Evolutionary conservation across 1,139 yeast genomes (phyloP), one percentile per base, ranked within the genome.

Genomic region (Candida sanyaensis): DNA sequence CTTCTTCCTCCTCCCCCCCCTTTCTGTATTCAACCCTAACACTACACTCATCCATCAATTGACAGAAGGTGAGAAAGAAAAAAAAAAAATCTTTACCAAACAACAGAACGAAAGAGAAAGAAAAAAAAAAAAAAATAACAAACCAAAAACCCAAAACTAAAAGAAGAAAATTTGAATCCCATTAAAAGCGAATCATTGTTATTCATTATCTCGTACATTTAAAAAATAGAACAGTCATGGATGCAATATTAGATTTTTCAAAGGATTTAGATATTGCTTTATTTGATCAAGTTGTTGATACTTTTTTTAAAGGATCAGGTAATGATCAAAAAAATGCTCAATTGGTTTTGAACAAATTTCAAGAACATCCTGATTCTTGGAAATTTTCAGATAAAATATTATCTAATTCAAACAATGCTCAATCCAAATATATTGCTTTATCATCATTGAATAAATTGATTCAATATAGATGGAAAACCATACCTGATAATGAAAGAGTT

Each of bases 301-400:
- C 95, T n/a, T 90, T 93, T 65, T 93, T 86, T 68, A 80, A 79
- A 53, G 96, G 96, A 6, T 77, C 88, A 8, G 97, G 96, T 28
- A 76, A 80, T 13, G 88, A 82, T 57, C 96, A 92, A 60, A 86
- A 85, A 58, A 78, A 80, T 54, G 99, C 99, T 10, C 97, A 90
- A 68, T 76, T 77, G 42, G 77, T 91, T 5, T 78, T 93, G 62
- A 91, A 93, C 42, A 86, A 85, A 69, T 92, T 93, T 65, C 97
- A 95, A 68, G 96, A 91, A 54, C 87, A 91, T 66, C 95, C 95
- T 2, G 97, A 93, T 58, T 87, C 97, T 30, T 93, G 99, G 99
- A 90, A 88, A 57, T 82, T 88, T 51, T 95, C 96, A 29, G 98
- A 93, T 62, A 84, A 87, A 64, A 92, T 93, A 52, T 77, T 93